Conservation (phyloP, 495 filamentous ascomycete species). For the Letharia lupina region DNA sequence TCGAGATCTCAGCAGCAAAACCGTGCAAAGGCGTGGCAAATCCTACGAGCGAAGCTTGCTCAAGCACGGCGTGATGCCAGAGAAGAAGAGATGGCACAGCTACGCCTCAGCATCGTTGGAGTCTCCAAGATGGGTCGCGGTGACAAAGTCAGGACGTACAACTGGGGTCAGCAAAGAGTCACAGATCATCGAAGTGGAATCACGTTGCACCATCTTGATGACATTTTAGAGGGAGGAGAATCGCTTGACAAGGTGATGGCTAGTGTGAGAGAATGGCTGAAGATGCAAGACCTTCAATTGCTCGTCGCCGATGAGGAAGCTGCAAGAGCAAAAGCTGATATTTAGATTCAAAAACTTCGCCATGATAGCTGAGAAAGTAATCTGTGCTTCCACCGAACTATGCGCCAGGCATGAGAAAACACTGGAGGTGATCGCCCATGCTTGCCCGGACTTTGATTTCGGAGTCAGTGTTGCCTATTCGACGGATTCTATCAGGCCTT, state of each 20-base stretch:
- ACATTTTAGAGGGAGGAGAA: constrained; percentile 66
- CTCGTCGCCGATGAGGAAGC: constrained; percentile 46
- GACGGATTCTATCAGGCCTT: no score
- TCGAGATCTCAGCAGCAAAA: constrained; percentile 84
- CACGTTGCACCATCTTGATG: constrained; percentile 71
- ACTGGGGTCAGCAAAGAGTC: constrained; percentile 85
- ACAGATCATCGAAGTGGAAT: constrained; percentile 87
- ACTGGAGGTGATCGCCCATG: background rate
- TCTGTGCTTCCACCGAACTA: no score
- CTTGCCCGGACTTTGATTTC: background rate
- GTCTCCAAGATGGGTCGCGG: constrained; percentile 74
- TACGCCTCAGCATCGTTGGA: constrained; percentile 68
- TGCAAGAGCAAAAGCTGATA: constrained; percentile 3
- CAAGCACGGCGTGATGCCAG: constrained; percentile 72
- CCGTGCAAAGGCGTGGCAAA: constrained; percentile 72
- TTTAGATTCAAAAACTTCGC: background rate
- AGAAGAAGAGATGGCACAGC: constrained; percentile 66
- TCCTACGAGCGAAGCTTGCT: constrained; percentile 76
- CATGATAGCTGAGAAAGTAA: background rate
- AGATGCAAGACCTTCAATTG: constrained; percentile 64
- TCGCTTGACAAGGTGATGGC: constrained; percentile 28
- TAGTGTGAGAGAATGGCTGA: constrained; percentile 76
- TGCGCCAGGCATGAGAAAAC: background rate
- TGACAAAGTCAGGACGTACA: constrained; percentile 93
- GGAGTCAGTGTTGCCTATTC: no score